phyloP scores from a whole-genome alignment of 345 rosid genomes.

The Viola odorata region DNA sequence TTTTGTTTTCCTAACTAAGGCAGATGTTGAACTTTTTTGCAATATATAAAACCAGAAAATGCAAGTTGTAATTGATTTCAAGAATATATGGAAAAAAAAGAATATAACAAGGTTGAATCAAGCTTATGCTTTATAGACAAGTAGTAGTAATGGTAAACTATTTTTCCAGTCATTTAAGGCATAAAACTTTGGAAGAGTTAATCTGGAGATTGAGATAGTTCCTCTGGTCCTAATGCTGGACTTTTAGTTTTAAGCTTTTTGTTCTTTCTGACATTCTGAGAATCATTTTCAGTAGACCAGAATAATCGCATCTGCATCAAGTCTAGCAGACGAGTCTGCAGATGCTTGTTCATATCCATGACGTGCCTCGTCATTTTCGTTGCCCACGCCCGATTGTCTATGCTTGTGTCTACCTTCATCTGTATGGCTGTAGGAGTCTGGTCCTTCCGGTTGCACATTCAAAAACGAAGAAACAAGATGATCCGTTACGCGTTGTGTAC shows the following conservation, averaged over 20 bases:
- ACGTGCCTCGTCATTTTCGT: slow-evolving; percentile 40
- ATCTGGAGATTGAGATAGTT: slow-evolving; percentile 8
- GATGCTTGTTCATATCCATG: slow-evolving; percentile 40
- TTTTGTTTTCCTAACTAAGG: no score
- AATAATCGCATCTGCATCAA: slow-evolving; percentile 32
- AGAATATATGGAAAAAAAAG: no score
- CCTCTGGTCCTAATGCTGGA: neutral
- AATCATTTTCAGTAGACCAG: slow-evolving; percentile 4
- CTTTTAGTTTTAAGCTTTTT: slow-evolving; percentile 21
- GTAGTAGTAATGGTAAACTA: no score
- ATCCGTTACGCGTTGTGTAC: neutral
- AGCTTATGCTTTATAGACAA: no score
- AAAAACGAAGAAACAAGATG: slow-evolving; percentile 12
- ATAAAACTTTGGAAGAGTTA: neutral
- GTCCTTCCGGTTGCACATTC: slow-evolving; percentile 23
- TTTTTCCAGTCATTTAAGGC: no score
- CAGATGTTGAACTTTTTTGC: no score
- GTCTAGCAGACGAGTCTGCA: slow-evolving; percentile 41
- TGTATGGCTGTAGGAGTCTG: slow-evolving; percentile 33
- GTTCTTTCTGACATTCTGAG: slow-evolving; percentile 11
- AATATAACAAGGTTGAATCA: no score
- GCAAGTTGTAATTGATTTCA: no score
- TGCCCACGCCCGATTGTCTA: slow-evolving; percentile 30
- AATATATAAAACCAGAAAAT: no score
- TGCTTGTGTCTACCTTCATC: slow-evolving; percentile 33